Evolutionary conservation across 169 alveolate species (phyloP), one percentile per base, ranked within the genome.

Genomic region (Babesia bigemina): DNA sequence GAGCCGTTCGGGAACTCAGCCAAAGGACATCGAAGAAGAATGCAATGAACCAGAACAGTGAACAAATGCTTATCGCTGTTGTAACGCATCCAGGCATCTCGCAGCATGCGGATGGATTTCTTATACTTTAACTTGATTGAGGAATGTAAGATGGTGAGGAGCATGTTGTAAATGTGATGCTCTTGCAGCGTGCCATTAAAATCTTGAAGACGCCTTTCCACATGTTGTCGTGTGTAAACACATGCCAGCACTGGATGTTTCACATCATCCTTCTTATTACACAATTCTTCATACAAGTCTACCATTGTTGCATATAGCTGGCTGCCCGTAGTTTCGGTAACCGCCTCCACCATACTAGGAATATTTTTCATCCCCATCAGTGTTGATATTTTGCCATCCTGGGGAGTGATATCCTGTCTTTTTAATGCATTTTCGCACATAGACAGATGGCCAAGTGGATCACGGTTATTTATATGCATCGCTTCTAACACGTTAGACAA

Each of bases 271-370:
- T 67, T 67, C 39, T 14, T 67, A n/a, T 36, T 55, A 55, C 58
- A 36, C 6, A 67, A 1, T 21, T 67, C 56, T 50, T 67, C 76
- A 55, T 36, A 67, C 56, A 67, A 42, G 8, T 67, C 59, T 33
- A 67, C 76, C 76, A 67, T 50, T 28, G 65, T 67, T 2, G 66
- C 76, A 42, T 67, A 67, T 16, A 50, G 26, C 39, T 48, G 47
- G 33, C 48, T 36, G 1, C 28, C 65, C 56, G 0, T 42, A 10
- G 56, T 21, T 36, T 29, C 33, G 9, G 33, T 9, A 14, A 56
- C 76, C 4, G 66, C 76, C 6, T 50, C 76, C 24, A 67, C 56
- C 11, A 67, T 49, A 21, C 16, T 26, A 28, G 67, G 24, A 12
- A 50, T 17, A 22, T 17, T 39, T 2, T 67, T 65, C 29, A 33